These are phyloP conservation scores for Chaetomium tenue DNA, from an alignment of 495 filamentous ascomycete species.

Conservation along the genomic window DNA sequence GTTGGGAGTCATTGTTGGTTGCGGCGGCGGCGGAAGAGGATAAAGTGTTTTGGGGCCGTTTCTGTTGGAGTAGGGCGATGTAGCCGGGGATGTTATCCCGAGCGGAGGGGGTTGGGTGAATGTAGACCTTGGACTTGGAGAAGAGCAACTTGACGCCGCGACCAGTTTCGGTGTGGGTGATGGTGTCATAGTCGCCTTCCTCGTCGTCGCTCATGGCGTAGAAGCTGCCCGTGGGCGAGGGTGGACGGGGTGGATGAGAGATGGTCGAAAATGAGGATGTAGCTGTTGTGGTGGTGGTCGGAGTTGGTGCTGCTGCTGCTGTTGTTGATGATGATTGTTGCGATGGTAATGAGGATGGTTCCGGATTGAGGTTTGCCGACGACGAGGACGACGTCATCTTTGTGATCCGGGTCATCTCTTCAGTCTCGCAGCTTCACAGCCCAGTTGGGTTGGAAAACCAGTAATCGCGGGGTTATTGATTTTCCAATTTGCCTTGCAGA, in stretches of 20 bases:
- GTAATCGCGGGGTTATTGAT: background rate
- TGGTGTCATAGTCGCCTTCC: constrained; percentile 92
- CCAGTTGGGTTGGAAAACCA: background rate
- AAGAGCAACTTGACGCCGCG: constrained; percentile 93
- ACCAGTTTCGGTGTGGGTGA: constrained; percentile 75
- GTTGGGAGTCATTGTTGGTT: constrained; percentile 14
- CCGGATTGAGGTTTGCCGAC: constrained; percentile 10
- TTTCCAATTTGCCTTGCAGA: background rate
- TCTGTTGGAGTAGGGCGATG: constrained; percentile 91
- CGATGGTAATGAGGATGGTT: constrained; percentile 4
- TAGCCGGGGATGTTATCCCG: constrained; percentile 98
- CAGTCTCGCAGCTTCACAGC: background rate
- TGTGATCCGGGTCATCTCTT: constrained; percentile 30
- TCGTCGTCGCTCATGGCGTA: constrained; percentile 97
- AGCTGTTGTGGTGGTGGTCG: background rate
- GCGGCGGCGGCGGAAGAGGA: constrained; percentile 2
- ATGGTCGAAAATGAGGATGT: constrained; percentile 17
- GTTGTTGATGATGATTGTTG: constrained; percentile 11
- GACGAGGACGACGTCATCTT: constrained; percentile 30
- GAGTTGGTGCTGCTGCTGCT: background rate
- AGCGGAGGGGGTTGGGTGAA: constrained; percentile 90
- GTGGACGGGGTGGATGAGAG: constrained; percentile 32
- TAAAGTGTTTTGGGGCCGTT: constrained; percentile 44
- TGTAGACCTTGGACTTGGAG: constrained; percentile 98
- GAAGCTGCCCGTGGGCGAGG: constrained; percentile 83